A percentile compares a stretch with the other conserved stretches of the same genome.
These are phyloP conservation scores for Syzygium aromaticum DNA, from an alignment of 345 rosid genomes.

Conservation along the genomic window DNA sequence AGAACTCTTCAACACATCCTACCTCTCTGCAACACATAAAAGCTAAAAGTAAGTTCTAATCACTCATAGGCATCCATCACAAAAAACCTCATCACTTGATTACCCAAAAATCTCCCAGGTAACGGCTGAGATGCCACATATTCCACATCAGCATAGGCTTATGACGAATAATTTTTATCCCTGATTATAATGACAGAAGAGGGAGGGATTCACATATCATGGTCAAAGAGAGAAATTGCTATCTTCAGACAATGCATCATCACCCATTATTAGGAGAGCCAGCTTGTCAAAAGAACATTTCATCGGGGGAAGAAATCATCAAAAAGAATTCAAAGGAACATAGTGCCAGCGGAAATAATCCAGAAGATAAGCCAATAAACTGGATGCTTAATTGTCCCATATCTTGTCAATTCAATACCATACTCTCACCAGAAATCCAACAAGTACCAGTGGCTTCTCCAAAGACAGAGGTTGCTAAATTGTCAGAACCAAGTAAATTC, in stretches of 20 bases:
- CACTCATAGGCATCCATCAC: not conserved
- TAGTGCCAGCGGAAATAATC: not conserved
- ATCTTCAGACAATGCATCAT: not conserved
- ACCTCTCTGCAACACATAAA: not conserved
- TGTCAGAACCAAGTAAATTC: not conserved
- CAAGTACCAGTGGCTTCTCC: not conserved
- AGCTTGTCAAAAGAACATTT: not conserved
- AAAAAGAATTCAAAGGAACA: not conserved
- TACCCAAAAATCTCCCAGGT: not conserved
- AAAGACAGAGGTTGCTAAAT: not conserved
- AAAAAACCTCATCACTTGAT: not conserved
- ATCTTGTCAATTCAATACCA: not conserved
- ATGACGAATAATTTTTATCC: not conserved
- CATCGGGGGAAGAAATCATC: not conserved
- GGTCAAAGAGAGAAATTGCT: not conserved
- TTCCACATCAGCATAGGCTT: not conserved
- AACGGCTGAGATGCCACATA: not conserved
- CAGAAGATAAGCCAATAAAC: not conserved
- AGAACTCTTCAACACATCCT: not conserved
- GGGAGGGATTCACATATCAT: not conserved
- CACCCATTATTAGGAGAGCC: not conserved
- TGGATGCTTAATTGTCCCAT: not conserved
- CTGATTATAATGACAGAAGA: not conserved
- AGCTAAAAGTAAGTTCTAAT: not conserved
- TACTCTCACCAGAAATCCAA: not conserved